Evolutionary conservation across 1,284 basidiomycete species (phyloP).

Genomic region (Sanghuangporus weigelae): DNA sequence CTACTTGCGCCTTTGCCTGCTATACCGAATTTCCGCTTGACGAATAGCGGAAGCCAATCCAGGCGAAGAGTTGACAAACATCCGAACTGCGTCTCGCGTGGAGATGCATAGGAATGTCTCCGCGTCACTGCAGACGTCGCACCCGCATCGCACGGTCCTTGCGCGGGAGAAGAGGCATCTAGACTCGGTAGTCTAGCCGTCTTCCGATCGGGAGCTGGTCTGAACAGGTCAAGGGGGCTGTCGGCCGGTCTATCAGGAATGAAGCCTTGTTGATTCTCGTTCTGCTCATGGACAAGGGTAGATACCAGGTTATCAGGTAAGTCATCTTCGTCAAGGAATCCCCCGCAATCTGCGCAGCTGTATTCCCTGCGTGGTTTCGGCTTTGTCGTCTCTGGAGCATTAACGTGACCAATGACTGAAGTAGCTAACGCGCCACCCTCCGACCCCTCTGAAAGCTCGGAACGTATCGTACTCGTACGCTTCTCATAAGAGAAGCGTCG

Average conservation of each 20-base stretch:
- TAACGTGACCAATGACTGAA: neutral
- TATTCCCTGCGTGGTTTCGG: neutral
- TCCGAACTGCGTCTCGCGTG: neutral
- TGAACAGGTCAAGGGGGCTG: neutral
- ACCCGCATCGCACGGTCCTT: neutral
- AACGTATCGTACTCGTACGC: slow-evolving; percentile 1
- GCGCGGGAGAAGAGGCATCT: neutral
- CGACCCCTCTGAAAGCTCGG: neutral
- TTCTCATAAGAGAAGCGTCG: neutral
- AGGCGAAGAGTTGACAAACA: neutral
- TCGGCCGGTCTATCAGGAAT: neutral
- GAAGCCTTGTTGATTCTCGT: neutral
- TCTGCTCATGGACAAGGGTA: neutral
- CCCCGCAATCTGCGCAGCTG: neutral
- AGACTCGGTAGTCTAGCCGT: neutral
- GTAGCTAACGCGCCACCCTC: neutral
- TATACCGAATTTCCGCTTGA: neutral
- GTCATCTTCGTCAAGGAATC: neutral
- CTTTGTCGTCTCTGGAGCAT: neutral
- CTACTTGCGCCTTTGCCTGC: neutral
- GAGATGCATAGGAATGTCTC: neutral
- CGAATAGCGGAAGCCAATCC: neutral
- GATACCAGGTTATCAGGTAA: neutral
- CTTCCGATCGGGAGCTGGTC: neutral
- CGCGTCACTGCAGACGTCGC: neutral